Percentiles rank a stretch among this genome's conserved stretches.
phyloP scores from a whole-genome alignment of 2,329 filamentous ascomycete species.

The Paecilomyces sp. region DNA sequence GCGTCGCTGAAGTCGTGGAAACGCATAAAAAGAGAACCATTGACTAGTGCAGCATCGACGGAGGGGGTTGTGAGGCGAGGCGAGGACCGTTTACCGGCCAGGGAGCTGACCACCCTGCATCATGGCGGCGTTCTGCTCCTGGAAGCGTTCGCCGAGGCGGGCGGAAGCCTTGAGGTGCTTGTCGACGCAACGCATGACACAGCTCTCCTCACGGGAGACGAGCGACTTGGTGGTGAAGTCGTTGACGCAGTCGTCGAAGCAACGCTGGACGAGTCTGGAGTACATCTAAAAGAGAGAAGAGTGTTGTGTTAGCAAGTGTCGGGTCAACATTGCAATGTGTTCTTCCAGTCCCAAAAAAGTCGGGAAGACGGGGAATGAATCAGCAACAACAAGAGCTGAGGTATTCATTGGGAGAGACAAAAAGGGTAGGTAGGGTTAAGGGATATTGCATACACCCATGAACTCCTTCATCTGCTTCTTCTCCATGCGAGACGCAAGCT shows the following conservation, averaged over 20 bases:
- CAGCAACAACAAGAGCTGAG: neutral
- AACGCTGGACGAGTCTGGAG: slow-evolving; percentile 54
- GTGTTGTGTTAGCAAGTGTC: slow-evolving; percentile 6
- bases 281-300: slow-evolving; percentile 48
- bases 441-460: slow-evolving; percentile 66
- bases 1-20: neutral
- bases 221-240: slow-evolving; percentile 98
- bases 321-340: neutral
- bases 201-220: slow-evolving; percentile 78
- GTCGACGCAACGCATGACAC: slow-evolving; percentile 89
- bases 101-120: slow-evolving; percentile 52
- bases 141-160: slow-evolving; percentile 85
- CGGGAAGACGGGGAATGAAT: slow-evolving; percentile 9
- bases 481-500: slow-evolving; percentile 91
- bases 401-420: neutral
- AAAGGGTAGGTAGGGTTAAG: neutral
- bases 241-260: slow-evolving; percentile 95
- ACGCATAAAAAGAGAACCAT: neutral
- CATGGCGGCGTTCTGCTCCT: slow-evolving; percentile 64
- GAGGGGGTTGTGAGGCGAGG: neutral
- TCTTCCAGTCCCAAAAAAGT: slow-evolving; percentile 1
- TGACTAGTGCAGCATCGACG: neutral
- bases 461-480: slow-evolving; percentile 99
- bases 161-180: slow-evolving; percentile 92
- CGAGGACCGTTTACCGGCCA: slow-evolving; percentile 23